Conservation (phyloP, 106 monocot species). For the Dendrobium catenatum region DNA sequence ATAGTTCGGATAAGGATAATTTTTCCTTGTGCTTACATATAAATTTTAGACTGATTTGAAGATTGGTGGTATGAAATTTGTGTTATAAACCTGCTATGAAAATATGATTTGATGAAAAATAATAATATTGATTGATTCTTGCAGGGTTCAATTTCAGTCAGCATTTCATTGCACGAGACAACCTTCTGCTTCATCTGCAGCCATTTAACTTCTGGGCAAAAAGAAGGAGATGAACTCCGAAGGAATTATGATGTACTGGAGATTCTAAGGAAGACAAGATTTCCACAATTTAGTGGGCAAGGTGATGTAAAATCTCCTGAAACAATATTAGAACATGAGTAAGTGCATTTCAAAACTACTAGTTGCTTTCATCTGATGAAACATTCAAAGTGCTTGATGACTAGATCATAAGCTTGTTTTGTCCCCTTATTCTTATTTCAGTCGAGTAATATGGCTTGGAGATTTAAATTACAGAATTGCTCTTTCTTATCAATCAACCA, state of each 20-base stretch:
- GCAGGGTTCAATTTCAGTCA: conserved; percentile 77
- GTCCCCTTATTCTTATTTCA: conserved; percentile 11
- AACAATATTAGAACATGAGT: conserved; percentile 82
- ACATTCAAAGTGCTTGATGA: not conserved
- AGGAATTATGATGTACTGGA: conserved; percentile 82
- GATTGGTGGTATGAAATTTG: no score
- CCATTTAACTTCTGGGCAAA: conserved; percentile 75
- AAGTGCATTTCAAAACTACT: conserved; percentile 5
- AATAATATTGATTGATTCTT: not conserved
- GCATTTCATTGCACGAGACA: conserved; percentile 75
- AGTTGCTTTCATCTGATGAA: not conserved
- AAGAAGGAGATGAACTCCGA: conserved; percentile 74
- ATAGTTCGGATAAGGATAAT: no score
- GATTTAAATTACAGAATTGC: conserved; percentile 82
- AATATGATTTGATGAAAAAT: not conserved
- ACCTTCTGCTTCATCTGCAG: conserved; percentile 78
- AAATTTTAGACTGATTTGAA: no score
- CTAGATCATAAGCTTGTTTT: not conserved
- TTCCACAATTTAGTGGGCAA: conserved; percentile 41
- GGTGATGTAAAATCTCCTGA: conserved; percentile 47
- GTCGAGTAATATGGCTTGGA: conserved; percentile 78
- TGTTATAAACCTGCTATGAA: not conserved
- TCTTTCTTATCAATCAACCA: conserved; percentile 69
- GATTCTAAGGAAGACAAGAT: conserved; percentile 70
- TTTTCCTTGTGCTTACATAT: no score